Conservation (phyloP, 306 rosid genomes). For the Prunus armeniaca region DNA sequence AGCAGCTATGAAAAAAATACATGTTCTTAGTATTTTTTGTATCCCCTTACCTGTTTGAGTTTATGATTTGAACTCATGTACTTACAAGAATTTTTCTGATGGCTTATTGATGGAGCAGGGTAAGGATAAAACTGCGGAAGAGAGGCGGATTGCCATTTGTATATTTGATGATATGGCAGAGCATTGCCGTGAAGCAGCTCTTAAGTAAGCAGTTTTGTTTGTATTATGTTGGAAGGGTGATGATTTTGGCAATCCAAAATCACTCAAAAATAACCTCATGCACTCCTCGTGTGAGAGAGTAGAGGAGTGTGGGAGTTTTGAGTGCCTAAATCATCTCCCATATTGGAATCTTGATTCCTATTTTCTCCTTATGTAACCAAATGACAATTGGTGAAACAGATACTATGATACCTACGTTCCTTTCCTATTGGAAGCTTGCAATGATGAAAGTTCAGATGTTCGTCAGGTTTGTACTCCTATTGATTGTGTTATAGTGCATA, state of each 20-base stretch:
- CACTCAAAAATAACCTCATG: no score
- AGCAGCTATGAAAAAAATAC: not conserved
- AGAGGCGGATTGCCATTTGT: slow-evolving; percentile 94
- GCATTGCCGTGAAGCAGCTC: slow-evolving; percentile 94
- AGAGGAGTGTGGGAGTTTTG: no score
- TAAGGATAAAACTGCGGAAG: slow-evolving; percentile 94
- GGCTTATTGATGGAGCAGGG: slow-evolving; percentile 46
- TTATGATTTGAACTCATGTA: not conserved
- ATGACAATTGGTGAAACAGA: slow-evolving; percentile 37
- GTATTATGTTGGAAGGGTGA: not conserved
- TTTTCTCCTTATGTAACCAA: slow-evolving; percentile 10
- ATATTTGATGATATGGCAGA: slow-evolving; percentile 96
- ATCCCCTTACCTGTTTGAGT: not conserved
- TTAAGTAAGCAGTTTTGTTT: slow-evolving; percentile 45
- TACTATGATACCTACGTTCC: slow-evolving; percentile 88
- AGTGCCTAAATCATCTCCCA: no score
- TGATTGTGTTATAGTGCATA: slow-evolving; percentile 2
- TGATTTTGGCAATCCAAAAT: no score
- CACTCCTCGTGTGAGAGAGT: no score
- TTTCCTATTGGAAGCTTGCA: slow-evolving; percentile 93
- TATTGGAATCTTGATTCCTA: not conserved
- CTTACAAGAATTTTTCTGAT: not conserved
- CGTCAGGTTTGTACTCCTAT: slow-evolving; percentile 68
- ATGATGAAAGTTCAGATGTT: slow-evolving; percentile 88
- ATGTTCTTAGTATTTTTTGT: not conserved